Conservation (phyloP, 306 rosid genomes). For the Potentilla sterilis region DNA sequence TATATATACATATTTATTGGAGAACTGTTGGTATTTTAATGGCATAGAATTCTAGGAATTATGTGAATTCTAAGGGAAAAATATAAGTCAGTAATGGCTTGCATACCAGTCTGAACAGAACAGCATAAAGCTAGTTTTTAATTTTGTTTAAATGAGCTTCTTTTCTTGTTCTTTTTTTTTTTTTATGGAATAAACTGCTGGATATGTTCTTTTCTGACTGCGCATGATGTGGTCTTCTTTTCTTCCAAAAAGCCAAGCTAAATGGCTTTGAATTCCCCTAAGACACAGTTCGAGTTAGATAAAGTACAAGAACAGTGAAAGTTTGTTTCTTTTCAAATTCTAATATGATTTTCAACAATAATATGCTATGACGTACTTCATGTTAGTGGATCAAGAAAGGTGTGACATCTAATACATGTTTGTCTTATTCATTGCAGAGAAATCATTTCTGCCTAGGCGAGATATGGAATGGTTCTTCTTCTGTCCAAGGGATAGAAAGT, state of each 20-base stretch:
- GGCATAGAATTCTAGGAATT: not conserved
- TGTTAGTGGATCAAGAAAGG: conserved; percentile 2
- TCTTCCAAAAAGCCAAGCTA: conserved; percentile 26
- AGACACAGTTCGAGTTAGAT: conserved; percentile 20
- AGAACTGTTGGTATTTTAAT: not conserved
- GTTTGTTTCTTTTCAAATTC: not conserved
- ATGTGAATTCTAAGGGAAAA: not conserved
- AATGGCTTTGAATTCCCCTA: conserved; percentile 12
- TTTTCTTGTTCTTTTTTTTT: conserved; percentile 19
- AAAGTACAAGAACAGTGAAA: conserved; percentile 11
- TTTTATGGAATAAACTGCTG: conserved; percentile 17
- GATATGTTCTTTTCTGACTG: conserved; percentile 16
- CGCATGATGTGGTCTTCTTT: conserved; percentile 26
- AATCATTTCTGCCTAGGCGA: conserved; percentile 75
- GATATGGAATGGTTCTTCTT: conserved; percentile 98
- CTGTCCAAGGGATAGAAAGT: conserved; percentile 85
- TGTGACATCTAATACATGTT: conserved; percentile 25
- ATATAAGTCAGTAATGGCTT: not conserved
- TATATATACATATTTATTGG: too few relatives aligned
- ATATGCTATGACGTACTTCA: not conserved
- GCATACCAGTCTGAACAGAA: conserved; percentile 16
- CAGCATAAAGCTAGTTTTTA: conserved; percentile 2
- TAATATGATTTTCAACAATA: not conserved
- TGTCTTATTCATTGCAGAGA: conserved; percentile 46
- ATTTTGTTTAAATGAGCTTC: conserved; percentile 13